Base-by-base conservation (phyloP, 2,329 filamentous ascomycete species). In the Pseudogymnoascus sp. region DNA sequence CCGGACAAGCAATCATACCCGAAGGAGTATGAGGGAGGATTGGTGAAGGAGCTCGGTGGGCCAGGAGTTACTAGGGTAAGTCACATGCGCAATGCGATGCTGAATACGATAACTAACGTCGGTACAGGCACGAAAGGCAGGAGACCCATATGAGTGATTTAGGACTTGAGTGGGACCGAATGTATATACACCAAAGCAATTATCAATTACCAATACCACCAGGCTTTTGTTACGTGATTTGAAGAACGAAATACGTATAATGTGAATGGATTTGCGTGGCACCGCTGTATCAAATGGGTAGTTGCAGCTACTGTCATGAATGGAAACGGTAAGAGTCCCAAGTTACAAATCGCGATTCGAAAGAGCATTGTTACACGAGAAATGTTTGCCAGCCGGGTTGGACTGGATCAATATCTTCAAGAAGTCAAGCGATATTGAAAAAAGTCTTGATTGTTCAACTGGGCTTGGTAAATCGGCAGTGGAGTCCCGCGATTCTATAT, bases 11-110 rank as follows among this genome's bases (percentile, higher is more conserved):
- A 82, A 51, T 83, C 86, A 34, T 86, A 80, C 67, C 89, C 89
- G 8, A 83, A 86, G 65, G 86, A 88, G 69, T 95, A 87, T 71
- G 85, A 87, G 71, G 86, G 81, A 67, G 90, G 90, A 21, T 75
- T 95, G 67, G 84, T 91, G 75, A 82, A 82, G 71, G 90, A 93
- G 73, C 77, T 95, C 65, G 90, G 90, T 66, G 90, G 90, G 8
- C 75, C 84, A 29, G 83, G 83, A 71, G 87, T 87, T 64, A 66
- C 86, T 62, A 80, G 83, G 77, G 89, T 91, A 78, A 77, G 88
- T 81, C 64, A 42, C 31, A 18, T 60, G 31, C 34, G 26, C 8
- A 37, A 18, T 21, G 64, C 64, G 64, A 63, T 72, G 62, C 71
- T 62, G 2, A 39, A 39, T 21, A 39, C 51, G 26, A 31, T 16